Evolutionary conservation across 139 green algal genomes (phyloP).

Genomic region (Chlamydomonas incerta): DNA sequence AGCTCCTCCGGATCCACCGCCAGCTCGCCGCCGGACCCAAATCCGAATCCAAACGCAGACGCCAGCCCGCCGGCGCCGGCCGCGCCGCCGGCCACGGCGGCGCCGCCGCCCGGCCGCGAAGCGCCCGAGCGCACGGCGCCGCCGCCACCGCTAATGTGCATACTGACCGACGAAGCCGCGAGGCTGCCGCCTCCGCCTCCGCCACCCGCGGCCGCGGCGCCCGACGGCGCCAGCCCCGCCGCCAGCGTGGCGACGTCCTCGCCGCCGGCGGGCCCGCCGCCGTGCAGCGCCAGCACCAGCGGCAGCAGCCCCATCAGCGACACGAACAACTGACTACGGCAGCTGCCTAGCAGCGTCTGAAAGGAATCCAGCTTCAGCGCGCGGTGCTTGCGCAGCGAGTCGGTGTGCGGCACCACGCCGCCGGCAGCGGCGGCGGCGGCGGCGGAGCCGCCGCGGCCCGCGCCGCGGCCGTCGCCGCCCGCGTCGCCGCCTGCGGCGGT

Average conservation of each 20-base stretch:
- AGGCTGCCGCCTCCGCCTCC: too few relatives aligned
- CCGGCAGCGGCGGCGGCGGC: too few relatives aligned
- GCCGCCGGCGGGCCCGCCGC: neutral
- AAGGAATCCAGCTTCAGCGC: constrained; percentile 55
- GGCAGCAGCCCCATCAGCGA: constrained; percentile 78
- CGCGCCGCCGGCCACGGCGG: too few relatives aligned
- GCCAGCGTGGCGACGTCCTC: constrained; percentile 24
- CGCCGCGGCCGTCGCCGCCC: neutral
- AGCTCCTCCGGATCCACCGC: constrained; percentile 23
- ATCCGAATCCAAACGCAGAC: neutral
- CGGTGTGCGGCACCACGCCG: constrained; percentile 18
- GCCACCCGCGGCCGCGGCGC: constrained; percentile 20
- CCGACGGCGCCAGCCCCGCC: neutral
- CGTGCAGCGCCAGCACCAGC: constrained; percentile 77
- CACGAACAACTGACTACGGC: constrained; percentile 75
- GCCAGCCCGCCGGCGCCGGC: too few relatives aligned
- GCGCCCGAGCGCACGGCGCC: neutral
- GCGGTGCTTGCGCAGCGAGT: constrained; percentile 46
- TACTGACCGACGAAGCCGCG: neutral
- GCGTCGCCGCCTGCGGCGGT: neutral
- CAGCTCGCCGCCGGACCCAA: neutral
- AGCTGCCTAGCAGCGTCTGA: constrained; percentile 76
- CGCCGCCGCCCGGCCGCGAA: neutral
- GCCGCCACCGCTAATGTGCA: too few relatives aligned
- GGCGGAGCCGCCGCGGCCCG: neutral